Conservation (phyloP, 495 filamentous ascomycete genomes). For the Podospora appendiculata region DNA sequence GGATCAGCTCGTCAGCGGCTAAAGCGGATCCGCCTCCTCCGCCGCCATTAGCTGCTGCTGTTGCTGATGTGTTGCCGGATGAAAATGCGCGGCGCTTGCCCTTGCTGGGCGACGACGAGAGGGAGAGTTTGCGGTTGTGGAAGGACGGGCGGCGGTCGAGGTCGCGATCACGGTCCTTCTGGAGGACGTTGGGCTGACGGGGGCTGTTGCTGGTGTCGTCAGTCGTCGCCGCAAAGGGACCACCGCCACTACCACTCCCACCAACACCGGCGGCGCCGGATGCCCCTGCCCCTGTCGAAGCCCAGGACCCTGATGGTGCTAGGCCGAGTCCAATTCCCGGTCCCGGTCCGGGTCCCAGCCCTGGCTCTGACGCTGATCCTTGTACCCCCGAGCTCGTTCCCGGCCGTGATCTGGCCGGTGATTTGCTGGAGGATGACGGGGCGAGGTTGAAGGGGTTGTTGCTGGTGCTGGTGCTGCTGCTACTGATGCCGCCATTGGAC, state of each 20-base stretch:
- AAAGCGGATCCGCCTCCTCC: neutral
- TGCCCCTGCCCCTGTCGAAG: constrained; percentile 1
- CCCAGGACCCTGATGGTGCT: no score
- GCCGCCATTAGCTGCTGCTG: constrained; percentile 7
- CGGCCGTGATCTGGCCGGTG: constrained; percentile 25
- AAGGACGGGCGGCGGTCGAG: constrained; percentile 29
- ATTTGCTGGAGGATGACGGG: neutral
- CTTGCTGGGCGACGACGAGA: constrained; percentile 26
- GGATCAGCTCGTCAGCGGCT: constrained; percentile 17
- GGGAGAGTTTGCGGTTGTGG: constrained; percentile 34
- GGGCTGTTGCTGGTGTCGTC: constrained; percentile 3
- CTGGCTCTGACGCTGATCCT: constrained; percentile 1
- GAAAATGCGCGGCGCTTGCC: neutral
- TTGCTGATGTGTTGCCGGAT: neutral
- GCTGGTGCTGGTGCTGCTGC: no score
- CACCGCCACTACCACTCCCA: no score
- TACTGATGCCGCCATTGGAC: no score
- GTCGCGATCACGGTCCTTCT: constrained; percentile 25
- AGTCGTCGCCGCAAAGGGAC: no score
- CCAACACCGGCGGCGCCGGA: neutral
- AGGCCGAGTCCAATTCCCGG: neutral
- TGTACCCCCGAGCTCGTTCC: constrained; percentile 31
- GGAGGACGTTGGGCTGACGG: constrained; percentile 25
- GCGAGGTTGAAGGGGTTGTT: neutral
- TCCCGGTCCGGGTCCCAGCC: constrained; percentile 6